Evolutionary conservation across 805 yeast species (phyloP).

Genomic region (Candida chauliodis): DNA sequence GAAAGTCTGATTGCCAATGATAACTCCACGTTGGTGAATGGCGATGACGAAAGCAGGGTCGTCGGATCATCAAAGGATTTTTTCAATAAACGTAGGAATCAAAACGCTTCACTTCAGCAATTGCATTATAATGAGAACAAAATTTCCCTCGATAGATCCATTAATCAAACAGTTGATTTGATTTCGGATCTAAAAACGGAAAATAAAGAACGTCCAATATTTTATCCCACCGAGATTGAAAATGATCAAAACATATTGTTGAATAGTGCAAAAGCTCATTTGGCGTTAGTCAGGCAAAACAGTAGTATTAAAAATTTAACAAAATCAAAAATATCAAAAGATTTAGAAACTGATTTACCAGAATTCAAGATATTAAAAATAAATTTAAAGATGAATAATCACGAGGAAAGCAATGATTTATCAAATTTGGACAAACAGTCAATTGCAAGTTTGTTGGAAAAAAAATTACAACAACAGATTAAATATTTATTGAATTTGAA

Average conservation of each 20-base stretch:
- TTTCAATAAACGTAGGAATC: constrained; percentile 14
- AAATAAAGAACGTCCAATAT: constrained; percentile 58
- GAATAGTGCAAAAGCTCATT: constrained; percentile 48
- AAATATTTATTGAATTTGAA: constrained; percentile 69
- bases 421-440: constrained; percentile 63
- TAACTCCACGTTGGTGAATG: constrained; percentile 28
- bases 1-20: constrained; percentile 27
- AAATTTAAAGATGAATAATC: constrained; percentile 54
- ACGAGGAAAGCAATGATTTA: constrained; percentile 34
- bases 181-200: constrained; percentile 51
- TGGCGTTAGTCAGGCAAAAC: constrained; percentile 50
- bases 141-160: constrained; percentile 58
- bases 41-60: constrained; percentile 17
- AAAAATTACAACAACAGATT: constrained; percentile 59
- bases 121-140: constrained; percentile 73
- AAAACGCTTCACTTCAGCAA: constrained; percentile 63
- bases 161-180: constrained; percentile 49
- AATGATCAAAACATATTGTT: constrained; percentile 31
- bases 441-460: constrained; percentile 64
- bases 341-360: constrained; percentile 20
- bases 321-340: constrained; percentile 9
- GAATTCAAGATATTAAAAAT: constrained; percentile 62
- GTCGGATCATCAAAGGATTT: constrained; percentile 10
- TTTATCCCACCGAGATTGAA: constrained; percentile 50
- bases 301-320: constrained; percentile 7